Percentiles rank a stretch among this genome's conserved stretches.
Evolutionary conservation across 2,329 filamentous ascomycete species (phyloP).

Genomic region (Cladosporium sphaerospermum): DNA sequence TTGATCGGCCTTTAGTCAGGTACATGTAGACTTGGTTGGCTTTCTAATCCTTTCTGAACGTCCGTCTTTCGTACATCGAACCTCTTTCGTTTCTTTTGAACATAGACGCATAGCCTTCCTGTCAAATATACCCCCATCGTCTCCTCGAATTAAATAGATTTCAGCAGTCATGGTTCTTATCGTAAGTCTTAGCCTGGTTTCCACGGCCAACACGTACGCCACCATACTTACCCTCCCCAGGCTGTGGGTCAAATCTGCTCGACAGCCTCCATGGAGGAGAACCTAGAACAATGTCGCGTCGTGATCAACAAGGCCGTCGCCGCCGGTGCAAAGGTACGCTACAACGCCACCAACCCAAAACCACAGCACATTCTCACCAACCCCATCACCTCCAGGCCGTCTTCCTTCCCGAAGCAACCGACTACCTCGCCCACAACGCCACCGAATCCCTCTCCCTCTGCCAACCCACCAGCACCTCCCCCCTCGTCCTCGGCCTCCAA

Average conservation of each 20-base stretch:
- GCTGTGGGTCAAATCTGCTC: conserved; percentile 88
- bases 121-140: background rate
- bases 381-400: conserved; percentile 52
- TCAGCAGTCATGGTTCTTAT: conserved; percentile 4
- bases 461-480: conserved; percentile 56
- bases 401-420: conserved; percentile 86
- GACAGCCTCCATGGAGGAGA: conserved; percentile 68
- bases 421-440: conserved; percentile 72
- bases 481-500: conserved; percentile 72
- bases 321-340: conserved; percentile 66
- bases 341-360: background rate
- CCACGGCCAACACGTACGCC: background rate
- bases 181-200: background rate
- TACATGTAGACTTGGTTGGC: too few relatives aligned
- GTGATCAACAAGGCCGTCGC: conserved; percentile 67
- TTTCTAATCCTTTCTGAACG: too few relatives aligned
- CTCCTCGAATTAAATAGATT: background rate
- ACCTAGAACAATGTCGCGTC: conserved; percentile 69
- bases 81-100: background rate
- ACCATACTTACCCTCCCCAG: conserved; percentile 38
- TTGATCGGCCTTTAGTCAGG: too few relatives aligned
- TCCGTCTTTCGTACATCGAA: background rate
- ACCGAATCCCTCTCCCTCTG: conserved; percentile 66
- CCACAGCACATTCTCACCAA: background rate
- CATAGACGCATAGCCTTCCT: background rate